Base-by-base conservation (phyloP, 2,329 filamentous ascomycete species). In the Claviceps africana region DNA sequence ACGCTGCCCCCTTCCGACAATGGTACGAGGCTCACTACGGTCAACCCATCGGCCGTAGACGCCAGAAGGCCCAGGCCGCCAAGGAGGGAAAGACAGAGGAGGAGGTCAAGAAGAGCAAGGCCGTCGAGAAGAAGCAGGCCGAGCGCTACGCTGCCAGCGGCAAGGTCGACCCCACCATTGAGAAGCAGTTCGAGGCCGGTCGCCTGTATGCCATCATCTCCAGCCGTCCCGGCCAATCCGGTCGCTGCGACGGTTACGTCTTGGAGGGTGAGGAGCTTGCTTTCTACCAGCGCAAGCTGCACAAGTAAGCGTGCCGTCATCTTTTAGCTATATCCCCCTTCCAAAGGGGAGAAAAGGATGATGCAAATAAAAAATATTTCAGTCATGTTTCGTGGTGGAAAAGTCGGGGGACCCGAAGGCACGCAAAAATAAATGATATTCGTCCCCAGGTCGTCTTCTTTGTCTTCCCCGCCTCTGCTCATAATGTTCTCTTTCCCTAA, bases 1-100 rank as follows among this genome's bases (percentile, higher is more conserved):
- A 98, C 75, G 93, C 94, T 67, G 88, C 93, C 60, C 93, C 93
- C 64, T 98, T 98, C 88, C 83, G 93, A 73, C 91, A 97, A 79
- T 98, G 93, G 93, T 98, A 95, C 78, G 93, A 98, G 84, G 88
- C 93, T 64, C 93, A 98, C 86, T 98, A 98, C 82, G 93, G 93
- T 71, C 81, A 88, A 75, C 66, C 79, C 66, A 71, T 98, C 60
- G 93, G 93, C 72, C 87, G 90, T 67, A 86, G 85, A 76, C 88
- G 90, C 77, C 89, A 95, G 80, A 80, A 84, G 73, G 90, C 94
- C 75, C 76, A 72, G 69, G 67, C 67, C 54, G 67, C 76, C 70
- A 72, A 74, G 66, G 72, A 77, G 66, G 77, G 77, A 65, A 80
- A 81, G 71, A 71, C 77, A 60, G 73, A 76, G 65, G 77, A 88